Base-by-base conservation (phyloP, 208 protist genomes). In the Crithidia brevicula region DNA sequence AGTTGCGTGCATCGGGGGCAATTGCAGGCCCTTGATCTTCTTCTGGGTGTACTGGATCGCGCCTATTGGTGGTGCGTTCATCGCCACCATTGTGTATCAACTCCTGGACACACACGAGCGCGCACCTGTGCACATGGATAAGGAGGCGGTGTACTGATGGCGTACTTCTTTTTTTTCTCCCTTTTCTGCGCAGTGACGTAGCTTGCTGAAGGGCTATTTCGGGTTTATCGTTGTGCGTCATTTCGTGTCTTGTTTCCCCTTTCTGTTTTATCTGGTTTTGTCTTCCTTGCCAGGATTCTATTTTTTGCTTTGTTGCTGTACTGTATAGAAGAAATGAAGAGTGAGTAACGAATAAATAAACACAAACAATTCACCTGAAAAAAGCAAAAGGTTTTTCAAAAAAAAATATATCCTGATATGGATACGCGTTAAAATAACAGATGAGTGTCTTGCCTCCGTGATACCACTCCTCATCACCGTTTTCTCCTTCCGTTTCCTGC, bases 1-100 rank as follows among this genome's bases (percentile, higher is more conserved):
- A 25, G 82, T 92, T 7, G 50, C 72, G 4, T 93, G 87, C 66
- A 80, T 96, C 31, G 78, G 79, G n/a, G 85, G 83, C 33, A 86
- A 91, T 27, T 92, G 83, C 71, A 46, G 73, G 4, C 83, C 83
- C 3, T 77, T 96, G 11, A 62, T 84, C 30, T 85, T 77, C 22
- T 83, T 88, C 65, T 96, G 89, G 87, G 72, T 96, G 11, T 95
- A 92, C 78, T 97, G 90, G 91, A 72, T 96, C 11, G 93, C 89
- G 6, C 89, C 91, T 4, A 65, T 96, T 34, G 74, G 79, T 22
- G 93, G 91, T 16, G 85, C 91, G 8, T 84, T 93, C 46, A 63
- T 94, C 10, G 93, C 88, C 15, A 86, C 85, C 53, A 81, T 95
- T 16, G 38, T 89, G 27, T 95, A 95, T 58, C 84, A 93, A 54